Percentiles rank a stretch among this genome's conserved stretches.
Evolutionary conservation across 73 alveolate genomes (phyloP).

Genomic region (Tetrahymena thermophila): DNA sequence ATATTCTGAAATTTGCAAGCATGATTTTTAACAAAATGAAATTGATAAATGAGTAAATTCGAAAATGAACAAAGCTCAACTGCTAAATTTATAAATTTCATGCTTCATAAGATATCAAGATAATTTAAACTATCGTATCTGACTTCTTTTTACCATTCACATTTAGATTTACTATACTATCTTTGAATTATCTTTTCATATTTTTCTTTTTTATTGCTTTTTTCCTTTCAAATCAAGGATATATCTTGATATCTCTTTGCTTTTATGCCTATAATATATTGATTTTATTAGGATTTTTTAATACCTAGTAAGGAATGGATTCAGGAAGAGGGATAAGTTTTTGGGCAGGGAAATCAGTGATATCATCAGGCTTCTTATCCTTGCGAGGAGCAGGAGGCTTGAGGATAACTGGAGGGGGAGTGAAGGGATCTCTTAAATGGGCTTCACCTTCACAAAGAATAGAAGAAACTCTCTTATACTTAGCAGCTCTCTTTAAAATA

Average conservation of each 20-base stretch:
- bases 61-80: background rate
- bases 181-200: background rate
- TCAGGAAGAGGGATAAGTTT: constrained; percentile 25
- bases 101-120: background rate
- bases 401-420: constrained; percentile 32
- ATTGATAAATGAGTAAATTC: constrained; percentile 12
- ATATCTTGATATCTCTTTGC: background rate
- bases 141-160: background rate
- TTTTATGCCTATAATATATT: background rate
- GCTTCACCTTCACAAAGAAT: constrained; percentile 42
- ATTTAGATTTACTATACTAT: background rate
- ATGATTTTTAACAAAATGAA: background rate
- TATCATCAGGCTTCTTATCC: constrained; percentile 65
- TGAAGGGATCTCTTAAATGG: constrained; percentile 33
- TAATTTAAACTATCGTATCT: background rate
- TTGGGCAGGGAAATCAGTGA: constrained; percentile 76
- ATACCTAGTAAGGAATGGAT: constrained; percentile 19
- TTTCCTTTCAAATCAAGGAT: background rate
- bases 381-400: constrained; percentile 38
- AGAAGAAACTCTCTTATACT: constrained; percentile 35
- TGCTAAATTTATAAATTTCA: background rate
- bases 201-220: constrained; percentile 28
- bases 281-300: background rate
- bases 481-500: constrained; percentile 46
- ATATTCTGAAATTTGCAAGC: constrained; percentile 17